phyloP scores from a whole-genome alignment of 1,139 yeast species.

The Trichomonascaceae sp. region DNA sequence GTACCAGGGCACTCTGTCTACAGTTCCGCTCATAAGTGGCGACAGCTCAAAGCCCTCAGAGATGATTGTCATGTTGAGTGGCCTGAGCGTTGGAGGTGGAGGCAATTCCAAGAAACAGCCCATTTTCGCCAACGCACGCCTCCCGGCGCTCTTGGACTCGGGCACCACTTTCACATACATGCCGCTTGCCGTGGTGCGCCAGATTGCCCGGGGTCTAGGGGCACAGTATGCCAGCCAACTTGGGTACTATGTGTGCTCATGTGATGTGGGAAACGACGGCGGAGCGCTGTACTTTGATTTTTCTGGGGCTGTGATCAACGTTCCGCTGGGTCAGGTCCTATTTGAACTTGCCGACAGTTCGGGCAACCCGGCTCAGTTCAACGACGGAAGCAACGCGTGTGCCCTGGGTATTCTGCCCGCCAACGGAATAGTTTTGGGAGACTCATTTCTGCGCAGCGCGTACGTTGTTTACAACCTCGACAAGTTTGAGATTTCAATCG shows the following conservation, averaged over 20 bases:
- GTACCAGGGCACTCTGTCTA: slow-evolving; percentile 29
- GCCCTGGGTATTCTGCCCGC: slow-evolving; percentile 15
- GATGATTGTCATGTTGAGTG: slow-evolving; percentile 12
- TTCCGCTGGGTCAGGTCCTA: slow-evolving; percentile 15
- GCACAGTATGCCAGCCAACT: slow-evolving; percentile 11
- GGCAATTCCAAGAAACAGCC: slow-evolving; percentile 6
- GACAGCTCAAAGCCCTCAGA: slow-evolving; percentile 10
- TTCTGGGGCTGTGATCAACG: slow-evolving; percentile 19
- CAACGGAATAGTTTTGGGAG: slow-evolving; percentile 42
- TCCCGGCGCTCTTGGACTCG: slow-evolving; percentile 21
- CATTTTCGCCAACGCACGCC: slow-evolving; percentile 6
- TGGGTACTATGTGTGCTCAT: slow-evolving; percentile 9
- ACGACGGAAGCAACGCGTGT: slow-evolving; percentile 16
- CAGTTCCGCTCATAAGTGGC: slow-evolving; percentile 16
- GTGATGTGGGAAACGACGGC: slow-evolving; percentile 8
- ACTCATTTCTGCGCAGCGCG: slow-evolving; percentile 56
- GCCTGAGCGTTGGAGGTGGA: slow-evolving; percentile 5
- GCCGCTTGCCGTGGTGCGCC: slow-evolving; percentile 13
- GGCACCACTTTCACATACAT: slow-evolving; percentile 26
- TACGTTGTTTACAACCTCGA: slow-evolving; percentile 71
- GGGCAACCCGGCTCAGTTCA: slow-evolving; percentile 10
- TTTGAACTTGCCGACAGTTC: slow-evolving; percentile 10
- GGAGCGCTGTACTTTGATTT: slow-evolving; percentile 17
- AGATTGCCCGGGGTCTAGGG: slow-evolving; percentile 14
- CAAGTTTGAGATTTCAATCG: slow-evolving; percentile 48